A percentile compares a stretch with the other conserved stretches of the same genome.
phyloP scores from a whole-genome alignment of 306 rosid species.

The Morella rubra region DNA sequence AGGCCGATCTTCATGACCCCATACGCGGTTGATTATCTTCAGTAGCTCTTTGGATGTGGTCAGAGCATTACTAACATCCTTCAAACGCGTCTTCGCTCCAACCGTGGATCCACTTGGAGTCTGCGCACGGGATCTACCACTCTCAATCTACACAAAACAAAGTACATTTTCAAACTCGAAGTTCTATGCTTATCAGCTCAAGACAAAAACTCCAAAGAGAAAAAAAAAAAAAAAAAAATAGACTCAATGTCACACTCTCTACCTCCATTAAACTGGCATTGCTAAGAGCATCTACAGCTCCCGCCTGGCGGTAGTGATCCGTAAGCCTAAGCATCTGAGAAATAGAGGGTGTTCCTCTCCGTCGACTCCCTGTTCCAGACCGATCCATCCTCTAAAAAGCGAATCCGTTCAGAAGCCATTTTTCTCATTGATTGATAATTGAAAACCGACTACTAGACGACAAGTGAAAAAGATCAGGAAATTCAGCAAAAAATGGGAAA shows the following conservation, averaged over 20 bases:
- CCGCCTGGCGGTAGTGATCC: constrained; percentile 54
- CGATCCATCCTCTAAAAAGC: constrained; percentile 80
- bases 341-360: constrained; percentile 63
- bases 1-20: constrained; percentile 92
- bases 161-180: background rate
- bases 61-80: constrained; percentile 87
- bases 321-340: constrained; percentile 63
- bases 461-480: background rate
- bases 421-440: background rate
- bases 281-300: constrained; percentile 66
- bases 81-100: constrained; percentile 68
- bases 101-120: constrained; percentile 58
- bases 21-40: constrained; percentile 84
- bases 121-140: constrained; percentile 75
- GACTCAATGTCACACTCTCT: constrained; percentile 2
- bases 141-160: constrained; percentile 63
- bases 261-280: constrained; percentile 96
- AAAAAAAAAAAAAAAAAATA: background rate
- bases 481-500: background rate
- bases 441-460: background rate
- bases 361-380: constrained; percentile 82
- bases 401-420: background rate
- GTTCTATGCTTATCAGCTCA: background rate
- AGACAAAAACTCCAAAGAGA: background rate
- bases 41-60: constrained; percentile 90